Conservation (phyloP, 1,284 basidiomycete genomes). For the Gomphus bonarii region DNA sequence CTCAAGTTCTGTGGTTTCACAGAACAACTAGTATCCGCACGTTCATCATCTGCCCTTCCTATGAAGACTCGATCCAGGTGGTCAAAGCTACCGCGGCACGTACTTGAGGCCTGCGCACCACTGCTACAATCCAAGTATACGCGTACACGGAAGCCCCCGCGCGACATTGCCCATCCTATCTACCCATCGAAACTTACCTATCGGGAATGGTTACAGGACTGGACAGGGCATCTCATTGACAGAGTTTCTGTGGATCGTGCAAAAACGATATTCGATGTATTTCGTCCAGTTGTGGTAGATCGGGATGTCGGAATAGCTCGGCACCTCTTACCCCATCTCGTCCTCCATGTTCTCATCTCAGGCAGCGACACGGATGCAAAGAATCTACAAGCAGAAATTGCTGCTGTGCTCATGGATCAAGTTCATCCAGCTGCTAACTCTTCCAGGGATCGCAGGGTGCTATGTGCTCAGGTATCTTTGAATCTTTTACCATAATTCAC, state of each 20-base stretch:
- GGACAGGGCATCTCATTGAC: conserved; percentile 81
- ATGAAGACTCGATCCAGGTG: conserved; percentile 65
- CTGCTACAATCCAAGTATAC: conserved; percentile 73
- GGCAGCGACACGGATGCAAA: conserved; percentile 53
- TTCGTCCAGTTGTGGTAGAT: conserved; percentile 71
- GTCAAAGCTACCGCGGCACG: conserved; percentile 71
- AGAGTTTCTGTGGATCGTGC: conserved; percentile 49
- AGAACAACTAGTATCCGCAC: conserved; percentile 49
- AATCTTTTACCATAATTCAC: not conserved
- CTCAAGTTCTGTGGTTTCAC: conserved; percentile 85
- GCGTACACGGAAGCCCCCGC: conserved; percentile 28
- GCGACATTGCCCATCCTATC: conserved; percentile 52
- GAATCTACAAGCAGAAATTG: conserved; percentile 69
- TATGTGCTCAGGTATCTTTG: conserved; percentile 76
- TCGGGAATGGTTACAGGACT: conserved; percentile 92
- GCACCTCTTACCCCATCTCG: conserved; percentile 85
- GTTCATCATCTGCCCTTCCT: conserved; percentile 42
- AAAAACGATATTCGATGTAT: conserved; percentile 66
- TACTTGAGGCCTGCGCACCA: conserved; percentile 82
- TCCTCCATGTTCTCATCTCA: conserved; percentile 79
- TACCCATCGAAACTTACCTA: conserved; percentile 75
- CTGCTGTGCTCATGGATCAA: conserved; percentile 82
- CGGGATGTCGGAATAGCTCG: conserved; percentile 90
- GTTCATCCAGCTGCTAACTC: conserved; percentile 51
- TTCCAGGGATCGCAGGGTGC: conserved; percentile 65